Evolutionary conservation across 1,139 yeast species (phyloP), one percentile per base, ranked within the genome.

Genomic region (Hyphopichia buzzinii): DNA sequence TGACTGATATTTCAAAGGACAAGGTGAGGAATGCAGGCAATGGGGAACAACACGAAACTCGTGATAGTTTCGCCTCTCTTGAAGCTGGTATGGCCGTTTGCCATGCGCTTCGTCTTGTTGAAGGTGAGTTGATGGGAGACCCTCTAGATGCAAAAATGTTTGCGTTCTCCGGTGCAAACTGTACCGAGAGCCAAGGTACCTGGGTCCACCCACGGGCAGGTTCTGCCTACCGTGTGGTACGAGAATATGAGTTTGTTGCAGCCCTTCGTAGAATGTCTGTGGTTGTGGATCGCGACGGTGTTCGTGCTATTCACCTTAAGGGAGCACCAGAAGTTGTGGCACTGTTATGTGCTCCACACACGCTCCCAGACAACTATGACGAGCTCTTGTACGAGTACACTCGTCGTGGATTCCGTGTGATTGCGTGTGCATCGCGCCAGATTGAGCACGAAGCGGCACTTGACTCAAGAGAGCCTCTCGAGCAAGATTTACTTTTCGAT

Each of bases 291-390:
- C 61, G 70, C 7, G 48, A 44, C 17, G 31, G 24, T 10, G 50
- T 48, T 2, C 39, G 42, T 11, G 52, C 61, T 42, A 77, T 86
- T 0, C 84, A 77, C 54, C 85, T 94, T 11, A 92, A 92, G 55
- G 99, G 99, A 35, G 98, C 99, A 0, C 99, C 99, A 0, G 99
- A 92, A 57, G 87, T 90, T n/a, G 86, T 92, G 74, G 67, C 74
- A 26, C 84, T 81, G 21, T 79, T 92, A 28, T 92, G 98, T 61
- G 64, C 66, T 13, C 77, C 80, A 2, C 78, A 75, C 15, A 66
- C 90, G 0, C 60, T 94, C 30, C 98, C 99, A 0, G 55, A 59
- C 1, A 77, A 89, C 52, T 94, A 77, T 55, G 84, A 84, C 17
- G 85, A 84, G 29, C 56, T 85, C 16, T 68, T 94, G 29, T 84